phyloP scores from a whole-genome alignment of 192 early-diverging fungal genomes.

The Linnemannia zychae region DNA sequence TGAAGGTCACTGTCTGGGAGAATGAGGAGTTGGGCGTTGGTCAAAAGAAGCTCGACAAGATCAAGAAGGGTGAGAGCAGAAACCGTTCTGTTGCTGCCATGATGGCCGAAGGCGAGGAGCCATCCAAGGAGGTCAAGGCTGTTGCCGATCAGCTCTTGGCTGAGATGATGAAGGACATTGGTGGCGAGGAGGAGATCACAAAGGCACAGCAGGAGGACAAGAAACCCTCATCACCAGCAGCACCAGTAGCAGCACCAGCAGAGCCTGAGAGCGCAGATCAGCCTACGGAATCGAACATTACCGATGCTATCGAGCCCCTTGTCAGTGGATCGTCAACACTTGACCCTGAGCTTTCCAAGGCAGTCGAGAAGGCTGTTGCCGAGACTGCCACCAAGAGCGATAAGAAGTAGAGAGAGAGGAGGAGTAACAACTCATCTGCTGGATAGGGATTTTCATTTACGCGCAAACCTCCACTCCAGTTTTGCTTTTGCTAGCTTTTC shows the following conservation, averaged over 20 bases:
- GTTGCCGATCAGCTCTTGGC: slow-evolving; percentile 49
- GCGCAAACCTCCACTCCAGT: background rate
- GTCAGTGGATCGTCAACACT: slow-evolving; percentile 28
- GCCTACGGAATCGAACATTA: slow-evolving; percentile 36
- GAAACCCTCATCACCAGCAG: slow-evolving; percentile 12
- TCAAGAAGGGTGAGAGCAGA: slow-evolving; percentile 54
- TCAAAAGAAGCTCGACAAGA: slow-evolving; percentile 52
- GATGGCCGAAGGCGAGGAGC: slow-evolving; percentile 24
- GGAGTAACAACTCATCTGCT: background rate
- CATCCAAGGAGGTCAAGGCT: slow-evolving; percentile 48
- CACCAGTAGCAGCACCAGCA: slow-evolving; percentile 12
- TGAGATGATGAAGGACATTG: slow-evolving; percentile 56
- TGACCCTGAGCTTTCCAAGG: slow-evolving; percentile 38
- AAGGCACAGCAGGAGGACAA: slow-evolving; percentile 20
- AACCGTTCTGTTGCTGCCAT: slow-evolving; percentile 52
- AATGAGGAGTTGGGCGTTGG: slow-evolving; percentile 70
- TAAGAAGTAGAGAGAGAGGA: slow-evolving; percentile 14
- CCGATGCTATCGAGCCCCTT: slow-evolving; percentile 34
- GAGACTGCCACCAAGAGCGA: slow-evolving; percentile 37
- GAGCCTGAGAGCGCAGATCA: slow-evolving; percentile 12
- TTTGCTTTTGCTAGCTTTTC: background rate
- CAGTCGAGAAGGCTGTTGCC: slow-evolving; percentile 39
- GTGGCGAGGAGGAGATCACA: slow-evolving; percentile 38
- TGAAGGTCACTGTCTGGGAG: slow-evolving; percentile 83
- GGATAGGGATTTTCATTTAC: background rate